Evolutionary conservation across 306 rosid species (phyloP), one percentile per base, ranked within the genome.

Genomic region (Arachis stenosperma): DNA sequence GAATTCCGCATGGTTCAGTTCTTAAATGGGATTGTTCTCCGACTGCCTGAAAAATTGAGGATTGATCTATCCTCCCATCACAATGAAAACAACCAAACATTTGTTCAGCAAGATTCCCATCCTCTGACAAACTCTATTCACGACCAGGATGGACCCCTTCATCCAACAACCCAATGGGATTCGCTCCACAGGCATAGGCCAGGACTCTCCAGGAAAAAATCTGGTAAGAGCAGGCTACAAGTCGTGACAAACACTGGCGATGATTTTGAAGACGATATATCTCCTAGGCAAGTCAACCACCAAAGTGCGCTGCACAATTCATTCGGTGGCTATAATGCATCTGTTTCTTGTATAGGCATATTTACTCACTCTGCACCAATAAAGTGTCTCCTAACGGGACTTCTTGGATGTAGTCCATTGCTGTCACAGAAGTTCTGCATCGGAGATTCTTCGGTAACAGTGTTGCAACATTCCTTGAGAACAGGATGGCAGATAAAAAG

Each of bases 401-500:
- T 94, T 79, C 96, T 94, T 48, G 99, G 92, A 67, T 94, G 99
- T 79, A 87, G 96, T 79, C 89, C 96, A 2, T 60, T 81, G 73
- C 88, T 91, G 95, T 87, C 87, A 4, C 90, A 86, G 41, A 94
- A 89, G 86, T 82, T 94, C 61, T 91, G 97, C 90, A 82, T 94
- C 57, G 99, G 88, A 46, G 96, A 94, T 75, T 91, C 99, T 80
- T 94, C 99, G 0, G 91, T 94, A 77, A 91, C 99, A 53, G 96
- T 94, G 69, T 74, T 94, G 82, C 99, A 91, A 79, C 97, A 94
- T 87, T 89, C 99, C 48, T 84, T 88, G 84, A 88, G 86, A 84
- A 79, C 97, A 37, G 99, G 99, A 69, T 94, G 97, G 99, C 99
- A 89, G 91, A 90, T 94, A 17, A 94, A 89, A 81, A 83, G 91